phyloP scores from a whole-genome alignment of 2,329 filamentous ascomycete genomes.

The Venturia carpophila region DNA sequence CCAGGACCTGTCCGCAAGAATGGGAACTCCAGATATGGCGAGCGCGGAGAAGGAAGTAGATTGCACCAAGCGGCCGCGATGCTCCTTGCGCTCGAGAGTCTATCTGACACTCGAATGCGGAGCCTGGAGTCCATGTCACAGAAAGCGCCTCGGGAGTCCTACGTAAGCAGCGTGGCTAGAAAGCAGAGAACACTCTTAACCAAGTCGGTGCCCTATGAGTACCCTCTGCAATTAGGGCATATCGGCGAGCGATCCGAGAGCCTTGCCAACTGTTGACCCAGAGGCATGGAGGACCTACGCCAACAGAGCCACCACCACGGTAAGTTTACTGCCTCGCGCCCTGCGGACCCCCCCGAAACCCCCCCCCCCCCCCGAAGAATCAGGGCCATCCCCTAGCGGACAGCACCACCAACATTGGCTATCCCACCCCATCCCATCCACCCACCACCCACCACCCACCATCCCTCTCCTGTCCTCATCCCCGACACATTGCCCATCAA shows the following conservation, averaged over 20 bases:
- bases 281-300: neutral
- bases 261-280: slow-evolving; percentile 2
- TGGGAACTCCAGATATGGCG: neutral
- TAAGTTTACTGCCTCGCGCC: slow-evolving; percentile 8
- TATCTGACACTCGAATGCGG: slow-evolving; percentile 13
- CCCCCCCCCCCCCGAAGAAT: neutral
- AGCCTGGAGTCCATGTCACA: slow-evolving; percentile 9
- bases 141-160: slow-evolving; percentile 13
- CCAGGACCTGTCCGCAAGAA: neutral
- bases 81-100: slow-evolving; percentile 8
- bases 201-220: slow-evolving; percentile 11
- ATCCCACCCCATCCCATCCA: too few relatives aligned
- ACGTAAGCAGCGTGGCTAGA: slow-evolving; percentile 12
- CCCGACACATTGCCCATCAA: neutral
- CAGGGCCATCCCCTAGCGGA: neutral
- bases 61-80: slow-evolving; percentile 8
- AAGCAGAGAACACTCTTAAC: slow-evolving; percentile 8
- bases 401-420: too few relatives aligned
- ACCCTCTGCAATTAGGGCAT: slow-evolving; percentile 8
- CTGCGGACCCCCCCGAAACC: neutral
- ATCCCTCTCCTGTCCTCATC: neutral
- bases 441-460: too few relatives aligned
- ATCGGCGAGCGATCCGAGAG: slow-evolving; percentile 8
- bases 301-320: slow-evolving; percentile 1
- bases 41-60: slow-evolving; percentile 10